Conservation (phyloP, 139 green algal species). For the Picochlorum sp. region DNA sequence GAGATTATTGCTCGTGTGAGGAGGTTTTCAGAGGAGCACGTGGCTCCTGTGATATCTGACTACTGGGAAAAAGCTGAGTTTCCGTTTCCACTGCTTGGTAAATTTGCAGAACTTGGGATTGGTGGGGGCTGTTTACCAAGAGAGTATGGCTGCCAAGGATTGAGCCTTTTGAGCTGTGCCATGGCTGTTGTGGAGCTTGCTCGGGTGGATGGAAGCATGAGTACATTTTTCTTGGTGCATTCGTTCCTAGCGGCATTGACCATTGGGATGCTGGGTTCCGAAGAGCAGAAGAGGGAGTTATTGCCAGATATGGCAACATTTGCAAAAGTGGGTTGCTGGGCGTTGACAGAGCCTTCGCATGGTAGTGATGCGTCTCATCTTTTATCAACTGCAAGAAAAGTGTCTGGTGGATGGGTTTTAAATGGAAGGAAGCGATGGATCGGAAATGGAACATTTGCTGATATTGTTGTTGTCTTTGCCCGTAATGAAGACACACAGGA, state of each 20-base stretch:
- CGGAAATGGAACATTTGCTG: conserved; percentile 83
- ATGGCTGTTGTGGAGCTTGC: conserved; percentile 74
- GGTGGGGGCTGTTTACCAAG: conserved; percentile 61
- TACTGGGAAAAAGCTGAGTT: conserved; percentile 92
- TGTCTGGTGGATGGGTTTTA: conserved; percentile 73
- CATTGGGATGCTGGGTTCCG: conserved; percentile 55
- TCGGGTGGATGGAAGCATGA: conserved; percentile 76
- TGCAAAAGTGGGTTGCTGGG: conserved; percentile 66
- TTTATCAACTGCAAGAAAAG: conserved; percentile 49
- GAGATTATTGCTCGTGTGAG: conserved; percentile 46
- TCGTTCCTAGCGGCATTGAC: conserved; percentile 80
- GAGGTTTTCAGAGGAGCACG: conserved; percentile 69
- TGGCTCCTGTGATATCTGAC: conserved; percentile 75
- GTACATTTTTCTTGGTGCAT: conserved; percentile 92
- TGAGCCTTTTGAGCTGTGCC: conserved; percentile 36
- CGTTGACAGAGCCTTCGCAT: conserved; percentile 83
- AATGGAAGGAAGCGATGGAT: conserved; percentile 94
- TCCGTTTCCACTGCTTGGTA: conserved; percentile 65
- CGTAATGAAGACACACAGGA: conserved; percentile 56
- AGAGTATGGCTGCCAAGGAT: conserved; percentile 69
- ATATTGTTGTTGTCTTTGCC: conserved; percentile 78
- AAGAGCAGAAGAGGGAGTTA: conserved; percentile 79
- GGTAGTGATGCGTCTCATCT: conserved; percentile 77
- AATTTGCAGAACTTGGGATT: conserved; percentile 54
- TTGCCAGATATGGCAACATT: conserved; percentile 67